phyloP scores from a whole-genome alignment of 2,329 filamentous ascomycete genomes.

The Trichophyton simii region DNA sequence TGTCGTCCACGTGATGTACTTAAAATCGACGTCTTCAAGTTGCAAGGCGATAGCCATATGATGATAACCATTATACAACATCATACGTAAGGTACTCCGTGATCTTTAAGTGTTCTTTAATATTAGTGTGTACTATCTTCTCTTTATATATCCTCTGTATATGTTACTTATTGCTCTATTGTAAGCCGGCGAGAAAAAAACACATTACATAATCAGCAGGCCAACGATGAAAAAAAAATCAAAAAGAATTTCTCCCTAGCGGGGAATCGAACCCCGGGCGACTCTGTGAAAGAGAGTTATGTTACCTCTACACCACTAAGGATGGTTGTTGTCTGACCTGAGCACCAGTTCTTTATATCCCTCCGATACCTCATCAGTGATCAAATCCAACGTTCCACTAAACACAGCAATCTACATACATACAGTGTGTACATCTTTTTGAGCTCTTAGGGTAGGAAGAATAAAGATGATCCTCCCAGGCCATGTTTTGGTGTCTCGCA shows the following conservation, averaged over 20 bases:
- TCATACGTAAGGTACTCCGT: no score
- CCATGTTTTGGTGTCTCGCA: not conserved
- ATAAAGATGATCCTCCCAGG: constrained; percentile 4
- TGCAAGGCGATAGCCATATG: no score
- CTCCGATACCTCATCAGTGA: not conserved
- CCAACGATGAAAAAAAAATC: not conserved
- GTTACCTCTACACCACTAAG: constrained; percentile 10
- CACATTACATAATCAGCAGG: not conserved
- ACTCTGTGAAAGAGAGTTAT: constrained; percentile 10
- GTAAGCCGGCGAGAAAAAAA: no score
- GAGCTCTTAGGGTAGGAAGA: not conserved
- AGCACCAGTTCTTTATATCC: not conserved
- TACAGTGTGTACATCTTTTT: no score
- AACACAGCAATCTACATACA: not conserved
- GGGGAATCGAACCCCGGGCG: constrained; percentile 9
- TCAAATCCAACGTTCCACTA: not conserved
- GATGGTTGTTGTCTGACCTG: constrained; percentile 4
- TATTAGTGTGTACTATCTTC: no score
- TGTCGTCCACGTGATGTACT: no score
- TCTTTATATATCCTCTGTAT: no score
- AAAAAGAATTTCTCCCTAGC: not conserved
- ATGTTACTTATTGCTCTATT: no score
- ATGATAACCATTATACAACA: no score
- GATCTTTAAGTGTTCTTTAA: no score
- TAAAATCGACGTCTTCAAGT: no score